These are phyloP conservation scores for Pseudevernia furfuracea DNA, from an alignment of 495 filamentous ascomycete species.

Conservation along the genomic window DNA sequence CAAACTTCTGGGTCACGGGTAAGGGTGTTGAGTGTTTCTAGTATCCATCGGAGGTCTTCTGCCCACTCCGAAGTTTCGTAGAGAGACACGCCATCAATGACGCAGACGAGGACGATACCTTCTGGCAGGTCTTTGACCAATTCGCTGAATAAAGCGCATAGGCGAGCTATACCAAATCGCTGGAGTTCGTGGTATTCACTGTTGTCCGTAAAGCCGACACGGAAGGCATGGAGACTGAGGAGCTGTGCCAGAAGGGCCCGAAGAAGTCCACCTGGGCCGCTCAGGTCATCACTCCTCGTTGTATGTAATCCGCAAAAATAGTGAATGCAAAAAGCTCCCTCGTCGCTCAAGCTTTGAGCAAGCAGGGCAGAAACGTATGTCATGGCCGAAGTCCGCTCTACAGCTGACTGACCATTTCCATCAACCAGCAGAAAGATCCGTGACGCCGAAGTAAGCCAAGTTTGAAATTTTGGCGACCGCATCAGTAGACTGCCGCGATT, in stretches of 20 bases:
- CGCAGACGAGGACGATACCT: conserved; percentile 7
- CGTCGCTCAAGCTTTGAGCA: too few relatives aligned
- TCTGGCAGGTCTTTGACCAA: conserved; percentile 6
- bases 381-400: too few relatives aligned
- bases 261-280: conserved; percentile 9
- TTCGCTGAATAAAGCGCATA: neutral
- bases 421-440: too few relatives aligned
- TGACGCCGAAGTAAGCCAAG: too few relatives aligned
- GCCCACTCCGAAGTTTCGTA: conserved; percentile 6
- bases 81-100: conserved; percentile 15
- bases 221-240: neutral
- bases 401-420: too few relatives aligned
- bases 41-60: neutral
- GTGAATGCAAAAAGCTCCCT: too few relatives aligned
- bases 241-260: conserved; percentile 6
- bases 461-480: too few relatives aligned
- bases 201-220: neutral
- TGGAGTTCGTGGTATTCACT: conserved; percentile 5
- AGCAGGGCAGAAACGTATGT: too few relatives aligned
- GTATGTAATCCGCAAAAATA: too few relatives aligned
- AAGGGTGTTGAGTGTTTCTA: neutral
- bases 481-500: too few relatives aligned
- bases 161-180: neutral
- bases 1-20: neutral
- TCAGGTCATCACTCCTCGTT: too few relatives aligned